These are phyloP conservation scores for Xylariaceae sp. DNA, from an alignment of 2,329 filamentous ascomycete genomes.

Conservation along the genomic window DNA sequence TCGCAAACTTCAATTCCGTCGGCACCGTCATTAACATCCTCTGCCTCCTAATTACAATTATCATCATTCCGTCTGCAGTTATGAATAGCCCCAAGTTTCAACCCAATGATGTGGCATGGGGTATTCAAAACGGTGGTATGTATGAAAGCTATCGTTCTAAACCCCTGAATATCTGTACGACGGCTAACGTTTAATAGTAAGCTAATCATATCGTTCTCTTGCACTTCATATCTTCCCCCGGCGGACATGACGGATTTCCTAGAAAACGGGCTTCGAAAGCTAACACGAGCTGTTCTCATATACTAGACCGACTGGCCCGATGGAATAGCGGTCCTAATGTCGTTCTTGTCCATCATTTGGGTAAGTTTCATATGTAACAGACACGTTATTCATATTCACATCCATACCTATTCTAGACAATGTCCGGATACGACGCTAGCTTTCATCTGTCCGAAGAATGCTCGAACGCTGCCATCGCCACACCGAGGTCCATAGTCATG, in stretches of 20 bases:
- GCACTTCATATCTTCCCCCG: neutral
- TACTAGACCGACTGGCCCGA: conserved; percentile 63
- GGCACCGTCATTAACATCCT: conserved; percentile 73
- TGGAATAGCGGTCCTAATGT: conserved; percentile 70
- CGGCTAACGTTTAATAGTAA: neutral
- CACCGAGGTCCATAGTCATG: conserved; percentile 71
- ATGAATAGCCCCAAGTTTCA: conserved; percentile 55
- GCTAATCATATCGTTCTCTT: neutral
- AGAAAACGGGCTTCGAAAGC: neutral
- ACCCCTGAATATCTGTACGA: neutral
- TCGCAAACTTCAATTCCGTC: conserved; percentile 70
- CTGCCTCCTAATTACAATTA: conserved; percentile 66
- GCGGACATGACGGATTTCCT: neutral
- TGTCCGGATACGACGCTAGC: conserved; percentile 38
- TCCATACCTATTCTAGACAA: conserved; percentile 23
- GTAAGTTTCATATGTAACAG: neutral
- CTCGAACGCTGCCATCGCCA: conserved; percentile 70
- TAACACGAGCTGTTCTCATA: neutral
- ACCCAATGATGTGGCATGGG: conserved; percentile 59
- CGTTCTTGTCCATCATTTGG: conserved; percentile 51
- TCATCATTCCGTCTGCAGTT: conserved; percentile 65
- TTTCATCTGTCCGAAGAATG: conserved; percentile 79
- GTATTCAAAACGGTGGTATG: conserved; percentile 57
- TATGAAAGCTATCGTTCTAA: neutral
- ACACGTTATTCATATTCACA: neutral